phyloP scores from a whole-genome alignment of 1,284 basidiomycete genomes.

The Boletus semigastroideus region DNA sequence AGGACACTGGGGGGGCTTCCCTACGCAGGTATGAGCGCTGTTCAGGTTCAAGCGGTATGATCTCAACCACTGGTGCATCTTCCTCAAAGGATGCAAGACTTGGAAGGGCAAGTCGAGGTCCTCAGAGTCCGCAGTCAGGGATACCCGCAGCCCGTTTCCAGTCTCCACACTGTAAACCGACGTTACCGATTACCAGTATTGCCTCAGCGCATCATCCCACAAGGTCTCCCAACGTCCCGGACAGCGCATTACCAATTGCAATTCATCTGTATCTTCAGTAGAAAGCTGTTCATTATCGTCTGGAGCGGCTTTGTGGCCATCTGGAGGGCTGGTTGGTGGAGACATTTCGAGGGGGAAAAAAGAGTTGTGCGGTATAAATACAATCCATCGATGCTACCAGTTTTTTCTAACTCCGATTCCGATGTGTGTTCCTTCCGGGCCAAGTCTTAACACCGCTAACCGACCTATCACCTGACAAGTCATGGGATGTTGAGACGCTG shows the following conservation, averaged over 20 bases:
- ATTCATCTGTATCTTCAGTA: conserved; percentile 47
- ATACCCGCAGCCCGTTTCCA: conserved; percentile 87
- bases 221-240: conserved; percentile 32
- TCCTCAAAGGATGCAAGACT: conserved; percentile 21
- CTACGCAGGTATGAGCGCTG: conserved; percentile 95
- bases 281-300: conserved; percentile 11
- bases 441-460: neutral
- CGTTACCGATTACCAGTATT: conserved; percentile 64
- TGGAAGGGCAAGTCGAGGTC: conserved; percentile 15
- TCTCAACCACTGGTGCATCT: conserved; percentile 71
- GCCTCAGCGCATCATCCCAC: conserved; percentile 26
- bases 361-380: conserved; percentile 33
- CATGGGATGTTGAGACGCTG: conserved; percentile 49
- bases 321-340: conserved; percentile 4
- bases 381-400: too few relatives aligned
- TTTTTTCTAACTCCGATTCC: conserved; percentile 32
- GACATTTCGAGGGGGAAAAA: conserved; percentile 21
- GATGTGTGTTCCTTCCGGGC: too few relatives aligned
- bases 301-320: conserved; percentile 7
- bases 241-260: conserved; percentile 59
- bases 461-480: neutral
- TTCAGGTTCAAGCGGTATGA: conserved; percentile 93
- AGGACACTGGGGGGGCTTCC: conserved; percentile 76
- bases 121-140: conserved; percentile 42
- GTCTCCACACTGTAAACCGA: conserved; percentile 60